Evolutionary conservation across 805 yeast species (phyloP), one percentile per base, ranked within the genome.

Genomic region (Metschnikowia lochheadii): DNA sequence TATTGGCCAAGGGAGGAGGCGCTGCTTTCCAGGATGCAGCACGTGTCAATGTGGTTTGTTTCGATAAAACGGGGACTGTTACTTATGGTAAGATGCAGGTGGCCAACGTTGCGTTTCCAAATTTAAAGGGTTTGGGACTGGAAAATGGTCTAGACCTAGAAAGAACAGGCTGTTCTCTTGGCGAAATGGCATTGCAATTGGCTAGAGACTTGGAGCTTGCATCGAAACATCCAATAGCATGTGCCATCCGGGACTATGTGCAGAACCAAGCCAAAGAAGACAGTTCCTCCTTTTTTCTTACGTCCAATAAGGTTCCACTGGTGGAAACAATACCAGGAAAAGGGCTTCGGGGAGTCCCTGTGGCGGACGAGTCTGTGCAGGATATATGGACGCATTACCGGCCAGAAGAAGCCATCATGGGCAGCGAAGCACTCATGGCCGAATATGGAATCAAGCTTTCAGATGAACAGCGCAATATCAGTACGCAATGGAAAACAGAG

Each of bases 11-110:
- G 55, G 92, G 92, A 15, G 94, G 94, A 5, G 94, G 94, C 33
- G 83, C 81, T 44, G 89, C 92, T 2, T 85, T 87, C 62, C 90
- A 87, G 66, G 89, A 87, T 60, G 91, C 85, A 1, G 79, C 89
- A 1, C 70, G 70, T 21, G 72, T 84, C 29, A 78, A 81, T 49
- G 77, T 82, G 35, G 78, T 85, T 7, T 85, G 90, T 57, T 86
- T 86, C 61, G 94, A 86, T 65, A 86, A 86, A 57, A 86, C 92
- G 0, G 94, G 92, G 1, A 86, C 94, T 0, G 68, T 86, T 55
- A 86, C 94, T 0, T 82, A 82, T 21, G 88, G 88, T 1, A 80
- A 80, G 34, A 73, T 82, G 39, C 68, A 68, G 44, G 77, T 86
- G 11, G 81, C 29, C 29, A 26, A 26, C 29, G 29, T 26, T 26